Evolutionary conservation across 106 monocot species (phyloP).

Genomic region (Xerophyta viscosa): DNA sequence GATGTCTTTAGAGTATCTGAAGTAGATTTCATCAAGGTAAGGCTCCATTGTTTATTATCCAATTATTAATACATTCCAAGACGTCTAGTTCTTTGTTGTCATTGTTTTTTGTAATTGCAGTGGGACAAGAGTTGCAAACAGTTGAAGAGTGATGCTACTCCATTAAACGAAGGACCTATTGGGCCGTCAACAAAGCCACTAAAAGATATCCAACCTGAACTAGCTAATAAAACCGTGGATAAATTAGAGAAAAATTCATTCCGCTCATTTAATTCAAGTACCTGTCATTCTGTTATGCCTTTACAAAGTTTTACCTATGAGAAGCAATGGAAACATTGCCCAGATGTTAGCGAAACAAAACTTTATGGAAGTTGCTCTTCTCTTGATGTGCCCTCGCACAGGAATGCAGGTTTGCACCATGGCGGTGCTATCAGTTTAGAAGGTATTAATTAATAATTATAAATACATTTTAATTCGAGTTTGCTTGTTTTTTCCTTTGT

Average conservation of each 20-base stretch:
- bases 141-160: constrained; percentile 18
- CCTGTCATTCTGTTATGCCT: constrained; percentile 82
- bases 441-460: too few relatives aligned
- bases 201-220: constrained; percentile 91
- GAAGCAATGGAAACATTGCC: constrained; percentile 18
- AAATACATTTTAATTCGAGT: too few relatives aligned
- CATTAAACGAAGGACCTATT: constrained; percentile 15
- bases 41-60: not conserved
- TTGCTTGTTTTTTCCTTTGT: too few relatives aligned
- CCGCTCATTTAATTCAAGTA: constrained; percentile 35
- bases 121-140: constrained; percentile 79
- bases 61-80: not conserved
- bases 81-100: not conserved
- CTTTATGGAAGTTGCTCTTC: not conserved
- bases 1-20: constrained; percentile 63
- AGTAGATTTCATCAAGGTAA: constrained; percentile 56
- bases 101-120: constrained; percentile 29
- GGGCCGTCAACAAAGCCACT: constrained; percentile 15
- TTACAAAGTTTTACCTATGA: constrained; percentile 95
- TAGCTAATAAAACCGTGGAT: constrained; percentile 50
- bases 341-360: not conserved
- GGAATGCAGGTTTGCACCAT: constrained; percentile 3
- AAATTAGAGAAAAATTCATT: constrained; percentile 34
- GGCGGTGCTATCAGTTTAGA: constrained; percentile 20
- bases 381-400: constrained; percentile 4